Evolutionary conservation across 441 rosid species (phyloP), one percentile per base, ranked within the genome.

Genomic region (Lepidium campestre): DNA sequence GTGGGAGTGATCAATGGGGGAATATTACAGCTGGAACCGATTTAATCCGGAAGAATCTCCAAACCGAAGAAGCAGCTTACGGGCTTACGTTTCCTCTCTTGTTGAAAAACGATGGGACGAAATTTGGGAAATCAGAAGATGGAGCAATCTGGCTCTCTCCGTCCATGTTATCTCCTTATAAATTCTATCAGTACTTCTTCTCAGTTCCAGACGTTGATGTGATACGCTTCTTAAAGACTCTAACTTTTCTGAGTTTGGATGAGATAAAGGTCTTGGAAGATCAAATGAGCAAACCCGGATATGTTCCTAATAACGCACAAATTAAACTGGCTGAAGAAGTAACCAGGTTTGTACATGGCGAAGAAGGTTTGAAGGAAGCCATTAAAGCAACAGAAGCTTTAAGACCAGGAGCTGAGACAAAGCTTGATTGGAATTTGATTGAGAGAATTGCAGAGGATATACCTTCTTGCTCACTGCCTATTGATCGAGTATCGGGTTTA

Each of bases 1-100:
- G 97, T 25, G 99, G 99, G 23, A 94, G 99, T 83, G 99, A 91
- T 67, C 97, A 91, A 39, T 94, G 97, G 99, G 99, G 97, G 0
- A 94, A 94, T 69, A 89, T 94, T 18, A 86, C 93, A 61, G 96
- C 97, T 40, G 97, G 97, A 52, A 91, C 95, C 31, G 99, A 91
- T 52, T 81, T 93, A 44, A 85, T 93, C 12, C 76, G 97, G 22
- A 93, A 87, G 79, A 85, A 84, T 67, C 69, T 85, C 49, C 97
- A 87, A 59, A 78, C 84, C 0, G 87, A 86, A 64, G 84, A 87
- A 74, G 83, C 85, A 0, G 67, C 73, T 9, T 89, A 82, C 59
- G 99, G 99, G 6, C 71, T 93, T 79, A 93, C 97, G 29, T 93
- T 93, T 72, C 96, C 96, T 57, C 95, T 93, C 56, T 62, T 93